Percentiles rank a stretch among this genome's conserved stretches.
phyloP scores from a whole-genome alignment of 768 basidiomycete species.

The Xerocomellus intermedius region DNA sequence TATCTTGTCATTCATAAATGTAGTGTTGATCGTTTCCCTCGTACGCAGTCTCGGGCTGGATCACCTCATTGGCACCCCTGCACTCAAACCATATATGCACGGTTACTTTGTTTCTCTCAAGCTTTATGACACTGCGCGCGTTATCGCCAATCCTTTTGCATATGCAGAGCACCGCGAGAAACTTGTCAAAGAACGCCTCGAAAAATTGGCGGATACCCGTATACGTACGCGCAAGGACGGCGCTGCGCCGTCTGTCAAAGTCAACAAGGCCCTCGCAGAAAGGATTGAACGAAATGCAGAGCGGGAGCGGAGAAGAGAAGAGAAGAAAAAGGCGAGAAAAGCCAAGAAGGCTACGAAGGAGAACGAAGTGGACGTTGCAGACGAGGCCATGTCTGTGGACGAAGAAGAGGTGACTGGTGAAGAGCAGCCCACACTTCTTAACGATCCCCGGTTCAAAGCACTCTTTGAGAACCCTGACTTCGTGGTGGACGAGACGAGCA shows the following conservation, averaged over 20 bases:
- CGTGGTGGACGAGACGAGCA: constrained; percentile 81
- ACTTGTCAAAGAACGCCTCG: constrained; percentile 83
- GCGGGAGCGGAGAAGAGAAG: constrained; percentile 52
- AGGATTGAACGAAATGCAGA: constrained; percentile 59
- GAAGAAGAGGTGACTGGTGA: constrained; percentile 20
- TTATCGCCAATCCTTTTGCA: constrained; percentile 94
- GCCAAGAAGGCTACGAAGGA: constrained; percentile 37
- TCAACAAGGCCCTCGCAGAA: constrained; percentile 86
- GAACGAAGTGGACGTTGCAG: constrained; percentile 32
- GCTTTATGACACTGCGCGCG: constrained; percentile 91
- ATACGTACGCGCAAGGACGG: constrained; percentile 77
- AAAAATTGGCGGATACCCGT: constrained; percentile 88
- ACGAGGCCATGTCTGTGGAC: constrained; percentile 35
- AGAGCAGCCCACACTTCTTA: constrained; percentile 52
- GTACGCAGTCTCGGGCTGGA: constrained; percentile 80
- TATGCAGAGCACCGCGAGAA: constrained; percentile 94
- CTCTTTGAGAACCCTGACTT: constrained; percentile 92
- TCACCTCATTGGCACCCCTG: constrained; percentile 90
- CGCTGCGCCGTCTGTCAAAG: constrained; percentile 25
- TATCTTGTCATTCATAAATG: not conserved
- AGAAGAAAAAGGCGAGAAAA: constrained; percentile 50
- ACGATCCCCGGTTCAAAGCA: constrained; percentile 85
- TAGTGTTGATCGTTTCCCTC: not conserved
- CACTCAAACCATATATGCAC: constrained; percentile 99
- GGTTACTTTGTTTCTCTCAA: constrained; percentile 97